Conservation (phyloP, 108 stramenopile species). For the Hondaea fermentalgiana region DNA sequence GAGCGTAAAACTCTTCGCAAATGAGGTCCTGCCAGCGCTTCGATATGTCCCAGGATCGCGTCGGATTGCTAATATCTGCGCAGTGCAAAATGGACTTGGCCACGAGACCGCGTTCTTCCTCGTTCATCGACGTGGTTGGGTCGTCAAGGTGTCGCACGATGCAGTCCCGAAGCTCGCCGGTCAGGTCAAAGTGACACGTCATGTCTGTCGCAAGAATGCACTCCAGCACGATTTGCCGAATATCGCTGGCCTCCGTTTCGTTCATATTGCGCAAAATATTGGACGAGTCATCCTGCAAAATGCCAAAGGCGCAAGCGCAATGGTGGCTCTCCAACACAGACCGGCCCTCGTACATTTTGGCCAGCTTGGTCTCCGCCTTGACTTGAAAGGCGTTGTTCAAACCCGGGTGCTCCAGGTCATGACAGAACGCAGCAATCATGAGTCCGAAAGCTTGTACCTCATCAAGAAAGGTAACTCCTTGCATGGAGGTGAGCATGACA, state of each 20-base stretch:
- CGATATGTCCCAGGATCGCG: constrained; percentile 38
- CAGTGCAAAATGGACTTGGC: constrained; percentile 49
- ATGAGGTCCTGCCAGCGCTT: constrained; percentile 44
- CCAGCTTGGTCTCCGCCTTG: constrained; percentile 46
- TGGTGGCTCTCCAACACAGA: constrained; percentile 71
- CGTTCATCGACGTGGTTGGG: background rate
- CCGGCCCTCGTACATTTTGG: constrained; percentile 63
- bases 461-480: constrained; percentile 24
- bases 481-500: constrained; percentile 29
- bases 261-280: constrained; percentile 31
- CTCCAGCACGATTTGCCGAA: constrained; percentile 53
- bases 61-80: constrained; percentile 58
- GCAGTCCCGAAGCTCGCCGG: background rate
- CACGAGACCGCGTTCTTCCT: constrained; percentile 22
- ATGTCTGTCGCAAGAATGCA: constrained; percentile 73
- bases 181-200: constrained; percentile 55
- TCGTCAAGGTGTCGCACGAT: background rate
- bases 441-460: constrained; percentile 54
- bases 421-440: constrained; percentile 57
- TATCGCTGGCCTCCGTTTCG: background rate
- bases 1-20: constrained; percentile 56
- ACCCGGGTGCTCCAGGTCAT: constrained; percentile 79
- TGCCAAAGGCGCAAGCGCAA: constrained; percentile 44
- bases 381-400: constrained; percentile 65
- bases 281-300: constrained; percentile 15